Percentiles rank a stretch among this genome's conserved stretches.
phyloP scores from a whole-genome alignment of 2,329 filamentous ascomycete genomes.

The Chaetomium sp. region DNA sequence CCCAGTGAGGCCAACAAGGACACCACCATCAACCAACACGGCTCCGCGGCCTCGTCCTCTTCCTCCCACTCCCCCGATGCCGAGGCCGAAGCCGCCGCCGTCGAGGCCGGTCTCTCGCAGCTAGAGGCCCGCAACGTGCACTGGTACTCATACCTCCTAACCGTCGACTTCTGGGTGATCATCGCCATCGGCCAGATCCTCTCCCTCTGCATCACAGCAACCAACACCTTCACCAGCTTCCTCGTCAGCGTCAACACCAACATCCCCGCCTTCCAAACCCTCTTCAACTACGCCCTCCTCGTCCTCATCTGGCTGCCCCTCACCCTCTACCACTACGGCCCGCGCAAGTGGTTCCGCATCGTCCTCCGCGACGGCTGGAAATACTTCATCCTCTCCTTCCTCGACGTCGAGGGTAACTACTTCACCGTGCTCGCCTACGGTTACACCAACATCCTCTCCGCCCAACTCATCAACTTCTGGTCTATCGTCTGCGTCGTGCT shows the following conservation, averaged over 20 bases:
- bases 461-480: constrained; percentile 98
- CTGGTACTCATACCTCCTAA: constrained; percentile 72
- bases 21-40: constrained; percentile 8
- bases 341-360: constrained; percentile 60
- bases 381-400: constrained; percentile 85
- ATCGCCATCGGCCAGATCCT: constrained; percentile 76
- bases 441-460: constrained; percentile 85
- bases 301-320: constrained; percentile 74
- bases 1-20: constrained; percentile 26
- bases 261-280: constrained; percentile 90
- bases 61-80: neutral
- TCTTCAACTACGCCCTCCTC: constrained; percentile 90
- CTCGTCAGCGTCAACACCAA: constrained; percentile 60
- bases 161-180: constrained; percentile 81
- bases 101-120: constrained; percentile 25
- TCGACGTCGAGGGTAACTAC: constrained; percentile 96
- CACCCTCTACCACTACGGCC: constrained; percentile 73
- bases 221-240: constrained; percentile 82
- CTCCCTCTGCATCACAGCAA: constrained; percentile 82
- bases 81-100: constrained; percentile 10
- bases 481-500: constrained; percentile 88
- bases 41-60: neutral
- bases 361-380: constrained; percentile 75
- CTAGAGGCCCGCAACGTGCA: constrained; percentile 48
- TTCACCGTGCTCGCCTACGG: constrained; percentile 93